Evolutionary conservation across 1,284 basidiomycete species (phyloP).

Genomic region (Porogramme epimiltina): DNA sequence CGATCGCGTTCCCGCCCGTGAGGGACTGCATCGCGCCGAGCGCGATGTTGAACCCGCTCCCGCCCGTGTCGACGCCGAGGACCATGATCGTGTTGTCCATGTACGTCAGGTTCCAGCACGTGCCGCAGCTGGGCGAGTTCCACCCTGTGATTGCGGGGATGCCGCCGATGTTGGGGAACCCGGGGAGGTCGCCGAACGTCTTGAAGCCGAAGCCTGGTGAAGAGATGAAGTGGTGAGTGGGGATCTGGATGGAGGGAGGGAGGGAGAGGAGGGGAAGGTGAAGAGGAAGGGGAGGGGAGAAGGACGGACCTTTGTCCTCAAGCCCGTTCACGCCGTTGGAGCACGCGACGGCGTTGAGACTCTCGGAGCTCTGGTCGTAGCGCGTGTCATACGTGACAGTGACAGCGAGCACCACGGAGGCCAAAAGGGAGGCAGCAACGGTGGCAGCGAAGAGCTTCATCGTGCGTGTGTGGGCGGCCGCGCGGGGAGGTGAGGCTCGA

Average conservation of each 20-base stretch:
- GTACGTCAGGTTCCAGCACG: conserved; percentile 47
- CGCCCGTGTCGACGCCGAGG: conserved; percentile 42
- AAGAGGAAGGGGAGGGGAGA: background rate
- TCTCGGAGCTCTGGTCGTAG: conserved; percentile 40
- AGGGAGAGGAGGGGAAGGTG: background rate
- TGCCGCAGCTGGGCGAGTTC: conserved; percentile 44
- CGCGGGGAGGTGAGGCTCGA: no score
- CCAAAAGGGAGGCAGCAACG: background rate
- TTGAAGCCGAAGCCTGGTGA: no score
- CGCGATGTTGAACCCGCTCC: conserved; percentile 36
- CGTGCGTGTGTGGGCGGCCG: no score
- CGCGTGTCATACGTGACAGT: conserved; percentile 41
- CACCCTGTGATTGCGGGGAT: conserved; percentile 41
- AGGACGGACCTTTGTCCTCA: background rate
- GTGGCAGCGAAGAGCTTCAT: background rate
- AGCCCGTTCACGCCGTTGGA: conserved; percentile 49
- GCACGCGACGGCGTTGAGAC: conserved; percentile 45
- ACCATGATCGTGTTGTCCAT: conserved; percentile 38
- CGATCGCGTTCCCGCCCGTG: conserved; percentile 18
- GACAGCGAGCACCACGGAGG: conserved; percentile 30
- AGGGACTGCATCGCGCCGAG: conserved; percentile 24
- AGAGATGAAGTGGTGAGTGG: no score
- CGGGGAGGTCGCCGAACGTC: conserved; percentile 48
- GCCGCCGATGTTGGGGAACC: conserved; percentile 54
- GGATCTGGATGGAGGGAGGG: background rate